Conservation (phyloP, 2,329 filamentous ascomycete species). For the Ophiosphaerella korrae region DNA sequence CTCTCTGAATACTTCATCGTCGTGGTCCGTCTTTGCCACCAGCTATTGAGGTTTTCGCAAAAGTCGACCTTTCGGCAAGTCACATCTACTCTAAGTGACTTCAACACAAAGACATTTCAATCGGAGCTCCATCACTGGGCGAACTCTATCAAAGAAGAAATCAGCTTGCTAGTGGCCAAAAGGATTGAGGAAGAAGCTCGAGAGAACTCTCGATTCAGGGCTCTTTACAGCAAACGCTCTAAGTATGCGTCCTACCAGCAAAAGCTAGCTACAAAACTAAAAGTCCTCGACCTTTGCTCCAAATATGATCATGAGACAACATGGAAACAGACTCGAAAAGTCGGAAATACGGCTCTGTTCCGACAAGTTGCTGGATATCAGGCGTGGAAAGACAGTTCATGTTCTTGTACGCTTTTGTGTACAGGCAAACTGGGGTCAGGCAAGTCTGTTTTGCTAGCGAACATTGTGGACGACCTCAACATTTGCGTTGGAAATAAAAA, state of each 20-base stretch:
- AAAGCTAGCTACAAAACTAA: conserved; percentile 23
- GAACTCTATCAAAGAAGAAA: conserved; percentile 45
- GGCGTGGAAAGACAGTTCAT: conserved; percentile 30
- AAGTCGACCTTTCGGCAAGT: conserved; percentile 30
- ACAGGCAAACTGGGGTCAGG: no score
- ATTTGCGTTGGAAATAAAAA: no score
- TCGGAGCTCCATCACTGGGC: not conserved
- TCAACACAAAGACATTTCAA: not conserved
- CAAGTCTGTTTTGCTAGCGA: no score
- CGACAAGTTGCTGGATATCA: conserved; percentile 24
- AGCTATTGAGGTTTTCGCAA: conserved; percentile 37
- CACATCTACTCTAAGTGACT: not conserved
- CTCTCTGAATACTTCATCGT: conserved; percentile 49
- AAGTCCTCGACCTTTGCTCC: conserved; percentile 49
- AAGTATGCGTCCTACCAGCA: conserved; percentile 20
- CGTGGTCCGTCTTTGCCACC: conserved; percentile 46
- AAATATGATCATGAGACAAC: conserved; percentile 47
- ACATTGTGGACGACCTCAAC: no score
- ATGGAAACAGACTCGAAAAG: conserved; percentile 52
- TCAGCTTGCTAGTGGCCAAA: conserved; percentile 15
- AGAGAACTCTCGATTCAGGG: conserved; percentile 31
- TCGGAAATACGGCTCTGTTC: conserved; percentile 44
- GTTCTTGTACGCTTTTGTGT: no score
- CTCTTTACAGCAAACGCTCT: conserved; percentile 8
- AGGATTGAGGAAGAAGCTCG: conserved; percentile 25